Conservation (phyloP, 306 rosid genomes). For the Astragalus membranaceus region DNA sequence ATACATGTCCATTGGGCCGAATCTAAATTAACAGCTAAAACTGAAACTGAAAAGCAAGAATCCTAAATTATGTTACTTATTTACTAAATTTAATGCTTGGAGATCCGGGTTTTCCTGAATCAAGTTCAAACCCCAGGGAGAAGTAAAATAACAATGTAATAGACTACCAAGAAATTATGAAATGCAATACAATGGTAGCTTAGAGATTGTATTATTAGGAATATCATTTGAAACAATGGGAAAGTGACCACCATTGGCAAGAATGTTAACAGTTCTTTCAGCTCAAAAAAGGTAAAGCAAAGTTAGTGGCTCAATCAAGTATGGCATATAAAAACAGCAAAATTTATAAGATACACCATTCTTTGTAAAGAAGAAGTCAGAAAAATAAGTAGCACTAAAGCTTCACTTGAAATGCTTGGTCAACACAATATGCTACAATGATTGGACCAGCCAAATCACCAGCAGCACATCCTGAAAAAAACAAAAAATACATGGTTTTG, state of each 20-base stretch:
- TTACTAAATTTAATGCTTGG: background rate
- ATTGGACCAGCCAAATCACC: slow-evolving; percentile 88
- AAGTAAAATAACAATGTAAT: background rate
- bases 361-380: slow-evolving; percentile 15
- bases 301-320: background rate
- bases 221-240: slow-evolving; percentile 1
- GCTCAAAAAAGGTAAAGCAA: background rate
- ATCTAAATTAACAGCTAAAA: too few relatives aligned
- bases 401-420: slow-evolving; percentile 32
- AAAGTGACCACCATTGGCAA: background rate
- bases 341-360: slow-evolving; percentile 6
- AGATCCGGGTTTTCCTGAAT: background rate
- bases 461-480: slow-evolving; percentile 57
- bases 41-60: too few relatives aligned
- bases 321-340: background rate
- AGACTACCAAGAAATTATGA: background rate
- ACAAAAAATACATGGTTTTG: background rate
- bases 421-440: slow-evolving; percentile 42
- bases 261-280: background rate
- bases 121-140: background rate
- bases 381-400: slow-evolving; percentile 25
- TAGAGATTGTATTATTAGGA: background rate
- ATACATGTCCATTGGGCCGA: too few relatives aligned
- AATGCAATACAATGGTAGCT: background rate
- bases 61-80: background rate